phyloP scores from a whole-genome alignment of 257 asterid genomes.

The Gentiana straminea region DNA sequence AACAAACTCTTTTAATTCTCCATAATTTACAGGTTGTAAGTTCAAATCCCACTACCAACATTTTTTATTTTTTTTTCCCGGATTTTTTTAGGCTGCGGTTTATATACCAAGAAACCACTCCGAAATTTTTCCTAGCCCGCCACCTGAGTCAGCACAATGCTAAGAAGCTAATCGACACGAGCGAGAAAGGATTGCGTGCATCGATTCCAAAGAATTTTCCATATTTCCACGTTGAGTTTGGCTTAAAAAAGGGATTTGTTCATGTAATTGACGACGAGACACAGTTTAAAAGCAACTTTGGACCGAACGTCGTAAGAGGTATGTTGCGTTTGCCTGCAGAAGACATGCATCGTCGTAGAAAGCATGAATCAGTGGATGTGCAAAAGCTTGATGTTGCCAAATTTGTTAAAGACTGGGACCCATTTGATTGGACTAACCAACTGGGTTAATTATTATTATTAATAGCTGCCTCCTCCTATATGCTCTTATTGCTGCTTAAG shows the following conservation, averaged over 20 bases:
- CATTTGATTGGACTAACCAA: conserved; percentile 90
- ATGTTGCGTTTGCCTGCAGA: conserved; percentile 73
- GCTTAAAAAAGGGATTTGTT: conserved; percentile 67
- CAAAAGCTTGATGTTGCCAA: conserved; percentile 62
- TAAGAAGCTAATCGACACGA: conserved; percentile 89
- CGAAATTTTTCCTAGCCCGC: no score
- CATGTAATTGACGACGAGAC: conserved; percentile 90
- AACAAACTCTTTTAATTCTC: no score
- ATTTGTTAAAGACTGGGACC: conserved; percentile 60
- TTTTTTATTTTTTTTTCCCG: no score
- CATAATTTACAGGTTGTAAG: no score
- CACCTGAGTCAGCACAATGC: conserved; percentile 98
- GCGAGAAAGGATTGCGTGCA: conserved; percentile 65
- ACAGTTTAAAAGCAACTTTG: conserved; percentile 67
- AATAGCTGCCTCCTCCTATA: no score
- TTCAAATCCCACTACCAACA: no score
- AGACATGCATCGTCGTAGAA: conserved; percentile 73
- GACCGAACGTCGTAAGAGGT: conserved; percentile 72
- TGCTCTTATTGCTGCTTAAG: no score
- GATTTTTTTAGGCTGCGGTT: no score
- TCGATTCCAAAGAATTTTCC: conserved; percentile 94
- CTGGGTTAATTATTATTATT: conserved; percentile 10
- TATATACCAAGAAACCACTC: no score
- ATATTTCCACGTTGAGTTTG: conserved; percentile 90
- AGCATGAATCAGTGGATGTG: conserved; percentile 50